A percentile compares a stretch with the other conserved stretches of the same genome.
phyloP scores from a whole-genome alignment of 1,284 basidiomycete species.

The Rhodotorula sp. region DNA sequence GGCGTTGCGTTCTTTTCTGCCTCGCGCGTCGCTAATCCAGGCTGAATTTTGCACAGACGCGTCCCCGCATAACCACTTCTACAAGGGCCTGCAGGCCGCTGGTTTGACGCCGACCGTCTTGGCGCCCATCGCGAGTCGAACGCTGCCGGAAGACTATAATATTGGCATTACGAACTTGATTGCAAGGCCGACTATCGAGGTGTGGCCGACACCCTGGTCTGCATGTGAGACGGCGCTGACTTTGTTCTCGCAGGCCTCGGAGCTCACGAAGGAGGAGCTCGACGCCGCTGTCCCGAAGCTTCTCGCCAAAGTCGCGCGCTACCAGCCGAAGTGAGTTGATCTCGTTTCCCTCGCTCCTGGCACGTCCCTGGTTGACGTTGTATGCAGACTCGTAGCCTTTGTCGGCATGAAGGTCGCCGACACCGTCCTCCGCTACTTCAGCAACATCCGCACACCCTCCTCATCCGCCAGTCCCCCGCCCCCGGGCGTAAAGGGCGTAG shows the following conservation, averaged over 20 bases:
- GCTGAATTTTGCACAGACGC: not conserved
- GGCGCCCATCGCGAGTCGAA: not conserved
- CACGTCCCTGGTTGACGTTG: too few relatives aligned
- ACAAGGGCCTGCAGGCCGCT: constrained; percentile 1
- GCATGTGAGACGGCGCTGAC: too few relatives aligned
- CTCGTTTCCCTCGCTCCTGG: not conserved
- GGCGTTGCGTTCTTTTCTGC: not conserved
- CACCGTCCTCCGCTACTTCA: constrained; percentile 38
- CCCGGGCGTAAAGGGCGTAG: not conserved
- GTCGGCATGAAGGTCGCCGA: constrained; percentile 70
- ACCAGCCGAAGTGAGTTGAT: not conserved
- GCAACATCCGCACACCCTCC: not conserved
- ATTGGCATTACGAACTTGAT: constrained; percentile 11
- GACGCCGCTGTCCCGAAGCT: not conserved
- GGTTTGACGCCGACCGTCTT: not conserved
- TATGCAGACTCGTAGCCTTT: constrained; percentile 49
- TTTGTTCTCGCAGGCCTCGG: not conserved
- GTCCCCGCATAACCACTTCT: constrained; percentile 2
- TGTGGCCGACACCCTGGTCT: not conserved
- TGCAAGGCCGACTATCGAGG: constrained; percentile 5
- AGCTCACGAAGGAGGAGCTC: not conserved
- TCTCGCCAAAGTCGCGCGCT: not conserved
- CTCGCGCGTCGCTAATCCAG: not conserved
- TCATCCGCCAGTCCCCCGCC: not conserved
- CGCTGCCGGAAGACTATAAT: not conserved